phyloP scores from a whole-genome alignment of 208 protist genomes.

The Paratrypanosoma confusum region DNA sequence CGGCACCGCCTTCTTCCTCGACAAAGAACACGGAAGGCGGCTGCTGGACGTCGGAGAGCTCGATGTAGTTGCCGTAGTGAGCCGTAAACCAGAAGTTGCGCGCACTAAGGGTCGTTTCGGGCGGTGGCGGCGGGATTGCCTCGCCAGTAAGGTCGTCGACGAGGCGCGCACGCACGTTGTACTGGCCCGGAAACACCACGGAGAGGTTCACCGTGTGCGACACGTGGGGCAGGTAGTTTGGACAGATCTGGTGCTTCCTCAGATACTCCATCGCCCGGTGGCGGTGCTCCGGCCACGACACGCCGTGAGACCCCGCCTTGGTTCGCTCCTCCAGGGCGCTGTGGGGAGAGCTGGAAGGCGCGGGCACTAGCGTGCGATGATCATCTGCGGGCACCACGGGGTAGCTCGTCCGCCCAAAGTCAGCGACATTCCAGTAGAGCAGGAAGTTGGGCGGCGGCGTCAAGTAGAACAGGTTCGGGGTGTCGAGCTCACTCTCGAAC shows the following conservation, averaged over 20 bases:
- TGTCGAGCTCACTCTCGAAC: slow-evolving; percentile 84
- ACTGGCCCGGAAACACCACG: slow-evolving; percentile 70
- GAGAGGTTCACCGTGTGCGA: slow-evolving; percentile 70
- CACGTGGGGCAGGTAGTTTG: slow-evolving; percentile 58
- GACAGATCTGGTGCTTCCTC: slow-evolving; percentile 73
- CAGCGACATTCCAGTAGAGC: slow-evolving; percentile 70
- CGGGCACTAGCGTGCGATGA: slow-evolving; percentile 61
- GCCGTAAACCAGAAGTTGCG: slow-evolving; percentile 88
- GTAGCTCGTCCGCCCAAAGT: slow-evolving; percentile 80
- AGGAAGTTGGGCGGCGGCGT: slow-evolving; percentile 81
- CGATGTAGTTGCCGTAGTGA: slow-evolving; percentile 87
- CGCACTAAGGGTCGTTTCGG: slow-evolving; percentile 31
- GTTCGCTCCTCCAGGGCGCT: background rate
- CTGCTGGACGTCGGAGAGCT: slow-evolving; percentile 76
- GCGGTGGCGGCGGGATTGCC: slow-evolving; percentile 29
- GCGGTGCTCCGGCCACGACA: slow-evolving; percentile 47
- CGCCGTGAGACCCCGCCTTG: too few species aligned
- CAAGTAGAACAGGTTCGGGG: slow-evolving; percentile 77
- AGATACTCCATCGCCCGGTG: slow-evolving; percentile 44
- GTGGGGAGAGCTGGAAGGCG: slow-evolving; percentile 4
- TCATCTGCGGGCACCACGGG: slow-evolving; percentile 48
- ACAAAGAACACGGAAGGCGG: slow-evolving; percentile 71
- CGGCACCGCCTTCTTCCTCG: slow-evolving; percentile 7
- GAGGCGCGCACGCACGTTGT: slow-evolving; percentile 31
- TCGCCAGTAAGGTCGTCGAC: slow-evolving; percentile 43